These are phyloP conservation scores for Przewalskia tangutica DNA, from an alignment of 257 asterid species.

Conservation along the genomic window DNA sequence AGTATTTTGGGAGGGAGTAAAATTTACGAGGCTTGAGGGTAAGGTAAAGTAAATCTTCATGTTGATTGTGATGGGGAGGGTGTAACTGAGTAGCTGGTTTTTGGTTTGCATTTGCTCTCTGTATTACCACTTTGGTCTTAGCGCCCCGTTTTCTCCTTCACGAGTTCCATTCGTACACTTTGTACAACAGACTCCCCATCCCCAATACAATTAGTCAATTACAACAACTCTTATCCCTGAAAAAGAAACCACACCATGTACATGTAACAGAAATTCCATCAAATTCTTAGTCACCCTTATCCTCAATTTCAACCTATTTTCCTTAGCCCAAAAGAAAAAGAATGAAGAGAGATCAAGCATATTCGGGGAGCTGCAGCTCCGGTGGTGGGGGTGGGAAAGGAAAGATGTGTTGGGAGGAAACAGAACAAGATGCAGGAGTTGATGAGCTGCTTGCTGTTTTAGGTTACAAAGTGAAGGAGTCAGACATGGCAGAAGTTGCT, in stretches of 20 bases:
- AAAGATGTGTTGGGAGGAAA: slow-evolving; percentile 35
- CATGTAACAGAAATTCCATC: background rate
- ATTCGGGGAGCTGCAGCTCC: background rate
- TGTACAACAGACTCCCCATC: background rate
- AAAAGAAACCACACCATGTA: background rate
- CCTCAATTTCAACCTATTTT: background rate
- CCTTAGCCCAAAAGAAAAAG: background rate
- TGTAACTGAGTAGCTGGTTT: too few species aligned
- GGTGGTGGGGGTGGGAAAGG: slow-evolving; percentile 14
- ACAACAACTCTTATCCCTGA: background rate
- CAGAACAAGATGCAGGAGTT: slow-evolving; percentile 27
- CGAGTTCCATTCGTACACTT: background rate
- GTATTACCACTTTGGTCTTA: background rate
- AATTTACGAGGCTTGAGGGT: too few species aligned
- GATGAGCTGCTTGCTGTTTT: slow-evolving; percentile 63
- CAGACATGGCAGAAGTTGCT: slow-evolving; percentile 70
- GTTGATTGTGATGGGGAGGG: too few species aligned
- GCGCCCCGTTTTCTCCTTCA: background rate
- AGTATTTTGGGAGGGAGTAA: too few species aligned
- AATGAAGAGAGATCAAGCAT: slow-evolving; percentile 12
- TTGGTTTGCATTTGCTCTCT: background rate
- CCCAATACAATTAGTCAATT: background rate
- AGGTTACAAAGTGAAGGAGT: slow-evolving; percentile 54
- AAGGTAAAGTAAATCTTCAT: too few species aligned
- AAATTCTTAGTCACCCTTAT: background rate